Evolutionary conservation across 495 filamentous ascomycete genomes (phyloP).

Genomic region (Alectoria sarmentosa): DNA sequence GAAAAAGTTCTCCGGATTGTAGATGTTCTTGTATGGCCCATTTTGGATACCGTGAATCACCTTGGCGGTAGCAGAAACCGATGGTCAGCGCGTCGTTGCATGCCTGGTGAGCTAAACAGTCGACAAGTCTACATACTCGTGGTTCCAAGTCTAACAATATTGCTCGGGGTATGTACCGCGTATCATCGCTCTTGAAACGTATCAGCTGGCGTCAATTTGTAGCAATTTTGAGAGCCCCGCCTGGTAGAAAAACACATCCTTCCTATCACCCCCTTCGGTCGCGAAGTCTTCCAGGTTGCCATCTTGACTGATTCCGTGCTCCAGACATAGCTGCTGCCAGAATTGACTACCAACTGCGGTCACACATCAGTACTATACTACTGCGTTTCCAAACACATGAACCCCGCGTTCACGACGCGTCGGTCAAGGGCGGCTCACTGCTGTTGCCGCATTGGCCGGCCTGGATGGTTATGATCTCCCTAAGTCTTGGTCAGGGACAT

Average conservation of each 20-base stretch:
- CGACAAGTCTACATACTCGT: conserved; percentile 47
- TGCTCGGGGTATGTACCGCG: conserved; percentile 92
- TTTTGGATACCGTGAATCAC: conserved; percentile 89
- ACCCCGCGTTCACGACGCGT: conserved; percentile 31
- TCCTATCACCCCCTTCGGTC: conserved; percentile 92
- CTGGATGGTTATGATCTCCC: conserved; percentile 99
- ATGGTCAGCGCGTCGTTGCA: not conserved
- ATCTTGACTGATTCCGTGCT: conserved; percentile 96
- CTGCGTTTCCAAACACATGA: conserved; percentile 3
- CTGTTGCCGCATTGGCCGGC: conserved; percentile 99
- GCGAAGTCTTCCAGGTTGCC: conserved; percentile 95
- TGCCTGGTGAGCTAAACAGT: not conserved
- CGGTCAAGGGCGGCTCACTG: conserved; percentile 52
- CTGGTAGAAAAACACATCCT: conserved; percentile 98
- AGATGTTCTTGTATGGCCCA: conserved; percentile 92
- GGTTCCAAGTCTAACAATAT: conserved; percentile 95
- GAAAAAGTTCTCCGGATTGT: conserved; percentile 99
- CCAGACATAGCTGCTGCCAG: conserved; percentile 95
- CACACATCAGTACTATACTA: conserved; percentile 16
- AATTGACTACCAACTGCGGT: conserved; percentile 80
- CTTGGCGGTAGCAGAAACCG: conserved; percentile 31
- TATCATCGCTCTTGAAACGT: conserved; percentile 71
- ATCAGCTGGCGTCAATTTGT: conserved; percentile 1
- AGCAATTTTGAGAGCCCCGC: not conserved
- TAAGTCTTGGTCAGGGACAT: conserved; percentile 30